phyloP scores from a whole-genome alignment of 352 stramenopile species.

The Phytophthora quininea region DNA sequence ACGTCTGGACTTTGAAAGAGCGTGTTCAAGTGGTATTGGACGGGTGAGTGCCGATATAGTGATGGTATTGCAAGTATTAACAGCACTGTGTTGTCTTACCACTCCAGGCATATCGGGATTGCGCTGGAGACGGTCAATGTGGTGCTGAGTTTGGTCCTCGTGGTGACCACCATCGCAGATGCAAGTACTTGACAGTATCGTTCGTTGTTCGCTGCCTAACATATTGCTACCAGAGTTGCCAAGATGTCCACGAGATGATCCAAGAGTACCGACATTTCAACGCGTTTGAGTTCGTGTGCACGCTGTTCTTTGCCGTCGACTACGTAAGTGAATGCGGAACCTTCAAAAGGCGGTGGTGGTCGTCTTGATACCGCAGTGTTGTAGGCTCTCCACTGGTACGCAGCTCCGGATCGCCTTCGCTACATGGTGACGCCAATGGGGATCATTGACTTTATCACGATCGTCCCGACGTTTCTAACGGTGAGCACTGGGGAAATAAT shows the following conservation, averaged over 20 bases:
- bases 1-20: constrained; percentile 52
- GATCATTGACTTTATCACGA: constrained; percentile 67
- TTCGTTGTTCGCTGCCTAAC: not conserved
- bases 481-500: constrained; percentile 21
- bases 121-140: constrained; percentile 51
- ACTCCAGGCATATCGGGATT: constrained; percentile 32
- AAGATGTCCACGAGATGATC: constrained; percentile 9
- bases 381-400: constrained; percentile 48
- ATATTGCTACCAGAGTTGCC: constrained; percentile 36
- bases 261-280: constrained; percentile 25
- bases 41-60: constrained; percentile 21
- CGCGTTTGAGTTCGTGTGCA: constrained; percentile 43
- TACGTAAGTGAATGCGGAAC: constrained; percentile 35
- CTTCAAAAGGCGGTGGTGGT: not conserved
- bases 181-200: constrained; percentile 9
- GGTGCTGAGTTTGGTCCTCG: constrained; percentile 50
- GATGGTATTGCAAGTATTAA: too few species aligned
- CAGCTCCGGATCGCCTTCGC: constrained; percentile 39
- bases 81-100: too few species aligned
- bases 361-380: not conserved
- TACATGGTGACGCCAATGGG: constrained; percentile 58
- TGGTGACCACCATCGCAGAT: constrained; percentile 46
- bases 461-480: constrained; percentile 46
- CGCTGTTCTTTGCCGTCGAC: constrained; percentile 52
- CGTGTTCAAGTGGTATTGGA: constrained; percentile 50